Evolutionary conservation across 768 basidiomycete species (phyloP).

Genomic region (Pleurotus cornucopiae): DNA sequence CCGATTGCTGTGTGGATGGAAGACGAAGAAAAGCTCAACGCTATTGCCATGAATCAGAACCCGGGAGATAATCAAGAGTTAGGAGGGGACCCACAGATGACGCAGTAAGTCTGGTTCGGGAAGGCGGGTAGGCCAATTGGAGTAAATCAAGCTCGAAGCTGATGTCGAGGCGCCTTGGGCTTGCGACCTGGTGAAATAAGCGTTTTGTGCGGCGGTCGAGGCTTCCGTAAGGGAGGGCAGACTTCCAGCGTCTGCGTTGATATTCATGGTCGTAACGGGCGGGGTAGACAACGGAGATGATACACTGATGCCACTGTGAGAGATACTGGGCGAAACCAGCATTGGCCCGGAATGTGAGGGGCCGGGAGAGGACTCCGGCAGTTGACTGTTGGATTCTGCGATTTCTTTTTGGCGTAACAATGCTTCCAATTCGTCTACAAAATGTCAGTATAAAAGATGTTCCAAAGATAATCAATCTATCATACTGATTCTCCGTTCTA

Average conservation of each 20-base stretch:
- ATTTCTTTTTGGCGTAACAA: slow-evolving; percentile 57
- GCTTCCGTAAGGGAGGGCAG: neutral
- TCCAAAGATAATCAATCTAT: slow-evolving; percentile 8
- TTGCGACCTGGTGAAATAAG: neutral
- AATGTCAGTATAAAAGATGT: neutral
- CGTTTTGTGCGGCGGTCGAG: neutral
- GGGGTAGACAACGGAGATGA: neutral
- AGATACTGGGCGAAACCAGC: slow-evolving; percentile 1
- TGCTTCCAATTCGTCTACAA: slow-evolving; percentile 61
- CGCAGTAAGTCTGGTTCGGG: slow-evolving; percentile 59
- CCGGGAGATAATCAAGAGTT: neutral
- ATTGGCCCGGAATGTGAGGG: slow-evolving; percentile 9
- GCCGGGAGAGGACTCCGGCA: slow-evolving; percentile 9
- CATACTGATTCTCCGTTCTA: slow-evolving; percentile 70
- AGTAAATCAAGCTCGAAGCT: slow-evolving; percentile 3
- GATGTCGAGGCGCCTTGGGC: neutral
- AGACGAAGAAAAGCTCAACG: slow-evolving; percentile 76
- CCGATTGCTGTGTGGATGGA: slow-evolving; percentile 69
- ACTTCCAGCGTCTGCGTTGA: slow-evolving; percentile 13
- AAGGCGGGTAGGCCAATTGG: slow-evolving; percentile 59
- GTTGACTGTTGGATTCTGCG: slow-evolving; percentile 7
- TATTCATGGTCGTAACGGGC: neutral
- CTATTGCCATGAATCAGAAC: slow-evolving; percentile 25
- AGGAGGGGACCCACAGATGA: slow-evolving; percentile 50
- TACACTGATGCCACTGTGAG: neutral